Evolutionary conservation across 116 monocot genomes (phyloP).

Genomic region (Iris pallida): DNA sequence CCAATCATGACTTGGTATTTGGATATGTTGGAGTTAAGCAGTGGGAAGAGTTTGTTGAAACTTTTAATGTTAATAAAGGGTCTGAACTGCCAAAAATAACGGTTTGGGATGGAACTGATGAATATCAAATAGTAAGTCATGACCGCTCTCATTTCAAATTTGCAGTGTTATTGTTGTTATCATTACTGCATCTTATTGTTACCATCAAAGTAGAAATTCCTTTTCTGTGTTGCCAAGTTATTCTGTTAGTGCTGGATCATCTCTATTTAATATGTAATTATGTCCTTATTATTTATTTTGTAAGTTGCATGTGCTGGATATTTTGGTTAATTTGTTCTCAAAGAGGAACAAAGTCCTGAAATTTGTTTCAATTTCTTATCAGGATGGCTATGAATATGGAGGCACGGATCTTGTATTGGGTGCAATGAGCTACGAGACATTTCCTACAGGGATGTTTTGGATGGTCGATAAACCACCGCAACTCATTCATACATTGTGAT

Average conservation of each 20-base stretch:
- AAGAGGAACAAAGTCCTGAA: no score
- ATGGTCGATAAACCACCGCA: no score
- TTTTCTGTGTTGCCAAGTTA: neutral
- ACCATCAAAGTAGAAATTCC: neutral
- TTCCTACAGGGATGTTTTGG: no score
- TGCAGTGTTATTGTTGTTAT: neutral
- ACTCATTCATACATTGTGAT: constrained; percentile 11
- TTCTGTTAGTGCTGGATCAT: no score
- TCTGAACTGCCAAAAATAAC: constrained; percentile 67
- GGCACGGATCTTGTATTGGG: no score
- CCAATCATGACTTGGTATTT: constrained; percentile 93
- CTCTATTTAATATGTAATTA: no score
- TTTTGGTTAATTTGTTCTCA: no score
- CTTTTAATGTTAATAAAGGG: constrained; percentile 57
- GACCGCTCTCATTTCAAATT: neutral
- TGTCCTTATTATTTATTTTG: no score
- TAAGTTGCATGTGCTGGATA: no score
- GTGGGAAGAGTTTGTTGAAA: constrained; percentile 84
- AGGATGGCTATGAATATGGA: no score
- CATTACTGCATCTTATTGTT: neutral
- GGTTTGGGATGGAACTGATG: constrained; percentile 87
- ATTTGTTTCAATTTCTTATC: no score
- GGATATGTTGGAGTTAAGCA: constrained; percentile 86
- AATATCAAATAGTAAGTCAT: constrained; percentile 77
- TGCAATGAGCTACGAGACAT: no score